A percentile compares a stretch with the other conserved stretches of the same genome.
These are phyloP conservation scores for Lavandula angustifolia DNA, from an alignment of 257 asterid species.

Conservation along the genomic window DNA sequence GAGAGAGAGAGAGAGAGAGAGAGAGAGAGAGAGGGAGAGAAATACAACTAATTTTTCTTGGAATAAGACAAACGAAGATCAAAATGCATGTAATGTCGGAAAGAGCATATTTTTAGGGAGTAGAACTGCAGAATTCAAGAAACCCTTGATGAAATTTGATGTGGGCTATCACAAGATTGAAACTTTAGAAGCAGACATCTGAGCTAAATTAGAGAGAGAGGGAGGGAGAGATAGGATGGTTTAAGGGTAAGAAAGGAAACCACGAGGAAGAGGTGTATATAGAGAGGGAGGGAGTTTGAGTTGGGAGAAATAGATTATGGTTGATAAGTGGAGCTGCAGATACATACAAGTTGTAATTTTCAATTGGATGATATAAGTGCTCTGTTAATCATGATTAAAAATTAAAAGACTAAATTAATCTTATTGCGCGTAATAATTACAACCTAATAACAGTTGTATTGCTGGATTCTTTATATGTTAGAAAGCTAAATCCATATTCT, in stretches of 20 bases:
- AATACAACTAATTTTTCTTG: neutral
- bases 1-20: too few relatives aligned
- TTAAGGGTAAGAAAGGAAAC: conserved; percentile 6
- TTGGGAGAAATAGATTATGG: conserved; percentile 14
- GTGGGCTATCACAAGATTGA: conserved; percentile 1
- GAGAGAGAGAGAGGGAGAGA: too few relatives aligned
- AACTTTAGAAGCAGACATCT: neutral
- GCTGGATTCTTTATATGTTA: conserved; percentile 7
- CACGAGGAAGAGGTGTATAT: conserved; percentile 7
- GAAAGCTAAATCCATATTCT: neutral
- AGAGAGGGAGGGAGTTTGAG: conserved; percentile 22
- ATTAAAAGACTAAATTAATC: neutral
- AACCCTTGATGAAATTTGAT: neutral
- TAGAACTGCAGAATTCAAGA: neutral
- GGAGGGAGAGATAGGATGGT: neutral
- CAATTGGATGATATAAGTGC: neutral
- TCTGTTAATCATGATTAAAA: conserved; percentile 14
- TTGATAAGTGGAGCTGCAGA: conserved; percentile 42
- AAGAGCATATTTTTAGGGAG: neutral
- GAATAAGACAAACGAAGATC: neutral
- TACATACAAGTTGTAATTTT: conserved; percentile 24
- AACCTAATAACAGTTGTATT: conserved; percentile 12
- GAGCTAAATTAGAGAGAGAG: neutral
- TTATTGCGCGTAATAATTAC: conserved; percentile 14
- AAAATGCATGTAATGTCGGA: conserved; percentile 5